These are phyloP conservation scores for Cokeromyces recurvatus DNA, from an alignment of 371 early-diverging fungal species.

Conservation along the genomic window DNA sequence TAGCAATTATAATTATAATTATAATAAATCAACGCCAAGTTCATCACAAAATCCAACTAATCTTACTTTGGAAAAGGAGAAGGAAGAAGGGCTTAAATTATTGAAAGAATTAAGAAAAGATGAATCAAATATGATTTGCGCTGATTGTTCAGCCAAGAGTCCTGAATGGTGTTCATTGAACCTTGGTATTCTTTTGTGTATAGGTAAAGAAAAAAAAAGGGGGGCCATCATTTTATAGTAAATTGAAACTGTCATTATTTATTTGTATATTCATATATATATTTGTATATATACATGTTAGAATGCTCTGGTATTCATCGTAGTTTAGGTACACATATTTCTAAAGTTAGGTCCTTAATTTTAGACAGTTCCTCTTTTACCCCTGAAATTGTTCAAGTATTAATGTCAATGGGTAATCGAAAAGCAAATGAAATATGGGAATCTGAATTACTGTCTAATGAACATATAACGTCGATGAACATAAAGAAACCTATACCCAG, in stretches of 20 bases:
- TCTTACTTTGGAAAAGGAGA: too few relatives aligned
- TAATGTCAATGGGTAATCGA: conserved; percentile 56
- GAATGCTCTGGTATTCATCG: conserved; percentile 97
- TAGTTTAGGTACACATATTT: conserved; percentile 88
- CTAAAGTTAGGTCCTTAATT: conserved; percentile 80
- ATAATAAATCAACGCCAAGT: neutral
- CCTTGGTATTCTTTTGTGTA: conserved; percentile 89
- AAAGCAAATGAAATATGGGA: conserved; percentile 58
- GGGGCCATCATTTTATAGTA: too few relatives aligned
- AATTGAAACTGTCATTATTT: too few relatives aligned
- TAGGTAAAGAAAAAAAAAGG: too few relatives aligned
- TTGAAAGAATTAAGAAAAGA: conserved; percentile 36
- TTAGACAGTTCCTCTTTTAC: conserved; percentile 74
- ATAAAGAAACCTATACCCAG: conserved; percentile 8
- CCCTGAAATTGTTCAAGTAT: conserved; percentile 50
- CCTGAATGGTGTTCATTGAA: conserved; percentile 94
- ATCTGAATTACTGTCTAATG: conserved; percentile 9
- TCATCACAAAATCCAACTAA: conserved; percentile 1
- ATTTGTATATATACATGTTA: too few relatives aligned
- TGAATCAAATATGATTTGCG: conserved; percentile 68
- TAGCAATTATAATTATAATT: too few relatives aligned
- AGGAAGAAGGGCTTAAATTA: neutral
- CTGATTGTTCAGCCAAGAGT: conserved; percentile 74
- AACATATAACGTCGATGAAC: neutral
- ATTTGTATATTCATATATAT: conserved; percentile 2